Evolutionary conservation across 176 grass and related monocot species (phyloP), one percentile per base, ranked within the genome.

Genomic region (Thalia dealbata): DNA sequence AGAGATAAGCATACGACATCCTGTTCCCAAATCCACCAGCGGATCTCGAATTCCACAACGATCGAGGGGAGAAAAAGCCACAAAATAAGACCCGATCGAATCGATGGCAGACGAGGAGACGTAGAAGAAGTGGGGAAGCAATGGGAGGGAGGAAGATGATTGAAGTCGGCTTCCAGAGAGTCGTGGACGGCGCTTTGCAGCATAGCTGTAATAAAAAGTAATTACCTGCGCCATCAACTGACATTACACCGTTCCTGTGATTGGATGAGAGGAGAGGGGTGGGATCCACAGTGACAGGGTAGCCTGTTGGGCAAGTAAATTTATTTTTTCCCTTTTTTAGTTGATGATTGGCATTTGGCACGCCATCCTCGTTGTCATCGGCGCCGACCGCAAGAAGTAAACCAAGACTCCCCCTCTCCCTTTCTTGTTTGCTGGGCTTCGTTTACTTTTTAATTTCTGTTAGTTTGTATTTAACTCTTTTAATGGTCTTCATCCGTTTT

Each of bases 1-100:
- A 97, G 78, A 92, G 85, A 77, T 97, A 97, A 63, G 89, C 93
- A 82, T 92, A 97, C 78, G 89, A 97, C 93, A 97, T 92, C 72
- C 32, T 69, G 23, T 18, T 38, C 32, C 18, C 21, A n/a, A 59
- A 74, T 74, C 58, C 43, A 18, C 7, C n/a, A 13, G 27, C 5
- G 6, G 29, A 59, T 62, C 54, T 23, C 22, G 35, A 14, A 61
- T 48, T 8, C 55, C 22, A 18, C 27, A 74, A 64, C 18, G 27
- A 23, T 42, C 52, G 30, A 61, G 30, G n/a, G 29, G n/a, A 29
- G 19, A 61, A 9, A 50, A 8, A 27, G 29, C 30, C 52, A 22
- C 14, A 32, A 12, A 3, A 30, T 10, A 21, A 19, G 10, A 64
- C 25, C 15, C 2, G 18, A 68, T 43, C 65, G 35, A 68, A 10